A percentile compares a stretch with the other conserved stretches of the same genome.
Evolutionary conservation across 2,329 filamentous ascomycete species (phyloP).

Genomic region (Didymellaceae sp.): DNA sequence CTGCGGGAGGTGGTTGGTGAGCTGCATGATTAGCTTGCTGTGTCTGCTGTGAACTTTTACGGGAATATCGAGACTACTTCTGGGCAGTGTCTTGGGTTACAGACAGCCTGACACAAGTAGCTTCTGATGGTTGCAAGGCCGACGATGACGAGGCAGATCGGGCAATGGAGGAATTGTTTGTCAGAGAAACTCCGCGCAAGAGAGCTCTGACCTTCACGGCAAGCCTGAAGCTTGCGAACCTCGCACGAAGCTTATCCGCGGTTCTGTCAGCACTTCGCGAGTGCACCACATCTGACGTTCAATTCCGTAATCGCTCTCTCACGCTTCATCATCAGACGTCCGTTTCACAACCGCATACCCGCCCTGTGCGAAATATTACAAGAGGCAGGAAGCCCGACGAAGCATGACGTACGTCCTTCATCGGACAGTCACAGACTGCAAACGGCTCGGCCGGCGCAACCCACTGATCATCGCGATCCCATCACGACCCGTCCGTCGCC

Average conservation of each 20-base stretch:
- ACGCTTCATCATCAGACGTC: conserved; percentile 7
- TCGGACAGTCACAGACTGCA: conserved; percentile 1
- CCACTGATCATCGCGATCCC: conserved; percentile 1
- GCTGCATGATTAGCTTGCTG: conserved; percentile 10
- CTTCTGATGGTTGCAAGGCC: too few relatives aligned
- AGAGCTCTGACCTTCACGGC: conserved; percentile 8
- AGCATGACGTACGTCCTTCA: conserved; percentile 13
- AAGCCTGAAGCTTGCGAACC: conserved; percentile 1
- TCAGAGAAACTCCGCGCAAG: not conserved
- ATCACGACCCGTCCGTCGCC: not conserved
- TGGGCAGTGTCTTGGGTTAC: too few relatives aligned
- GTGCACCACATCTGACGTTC: conserved; percentile 1
- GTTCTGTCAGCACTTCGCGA: conserved; percentile 3
- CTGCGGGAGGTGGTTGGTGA: conserved; percentile 16
- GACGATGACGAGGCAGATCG: too few relatives aligned
- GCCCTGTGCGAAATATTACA: not conserved
- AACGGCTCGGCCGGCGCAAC: conserved; percentile 8
- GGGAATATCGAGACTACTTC: not conserved
- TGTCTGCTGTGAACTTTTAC: not conserved
- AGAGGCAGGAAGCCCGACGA: conserved; percentile 9
- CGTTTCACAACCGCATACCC: not conserved
- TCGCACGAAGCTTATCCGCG: conserved; percentile 8
- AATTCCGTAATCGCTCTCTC: not conserved
- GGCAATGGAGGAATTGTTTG: not conserved
- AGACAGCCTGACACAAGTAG: too few relatives aligned